Percentiles rank a stretch among this genome's conserved stretches.
Conservation (phyloP, 768 basidiomycete species). For the Sporobolomyces roseus region DNA sequence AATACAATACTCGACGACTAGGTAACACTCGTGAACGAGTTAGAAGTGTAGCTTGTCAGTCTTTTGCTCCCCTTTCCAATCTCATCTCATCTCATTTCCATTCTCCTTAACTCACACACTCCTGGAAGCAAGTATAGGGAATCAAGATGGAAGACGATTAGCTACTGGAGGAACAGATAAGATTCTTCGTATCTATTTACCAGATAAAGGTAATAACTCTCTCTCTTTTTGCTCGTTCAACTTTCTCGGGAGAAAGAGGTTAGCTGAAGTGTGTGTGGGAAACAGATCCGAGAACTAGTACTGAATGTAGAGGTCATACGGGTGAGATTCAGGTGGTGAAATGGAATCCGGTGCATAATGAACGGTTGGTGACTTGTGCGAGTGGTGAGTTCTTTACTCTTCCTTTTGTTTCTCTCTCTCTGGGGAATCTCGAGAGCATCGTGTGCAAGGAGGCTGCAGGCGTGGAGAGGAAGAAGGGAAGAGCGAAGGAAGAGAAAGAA, state of each 20-base stretch:
- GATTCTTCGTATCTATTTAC: constrained; percentile 33
- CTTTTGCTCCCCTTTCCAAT: not conserved
- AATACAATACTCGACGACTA: constrained; percentile 12
- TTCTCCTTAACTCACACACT: no score
- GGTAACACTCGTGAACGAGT: constrained; percentile 23
- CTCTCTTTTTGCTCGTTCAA: no score
- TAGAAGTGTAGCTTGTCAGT: constrained; percentile 22
- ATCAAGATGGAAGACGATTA: constrained; percentile 33
- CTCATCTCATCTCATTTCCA: not conserved
- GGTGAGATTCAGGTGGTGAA: constrained; percentile 31
- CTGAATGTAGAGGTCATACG: constrained; percentile 33
- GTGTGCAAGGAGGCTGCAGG: no score
- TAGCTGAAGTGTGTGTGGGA: not conserved
- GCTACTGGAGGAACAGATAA: constrained; percentile 30
- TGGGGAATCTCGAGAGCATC: no score
- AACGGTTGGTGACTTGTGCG: constrained; percentile 30
- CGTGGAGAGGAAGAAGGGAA: no score
- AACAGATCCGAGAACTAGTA: constrained; percentile 21
- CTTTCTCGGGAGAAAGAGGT: not conserved
- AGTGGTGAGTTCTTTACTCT: constrained; percentile 14
- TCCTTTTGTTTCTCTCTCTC: not conserved
- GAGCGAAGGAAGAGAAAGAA: not conserved
- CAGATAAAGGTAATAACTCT: constrained; percentile 31
- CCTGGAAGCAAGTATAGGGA: constrained; percentile 25
- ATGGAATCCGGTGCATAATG: constrained; percentile 37